Evolutionary conservation across 495 filamentous ascomycete genomes (phyloP).

Genomic region (Articulospora tetracladia): DNA sequence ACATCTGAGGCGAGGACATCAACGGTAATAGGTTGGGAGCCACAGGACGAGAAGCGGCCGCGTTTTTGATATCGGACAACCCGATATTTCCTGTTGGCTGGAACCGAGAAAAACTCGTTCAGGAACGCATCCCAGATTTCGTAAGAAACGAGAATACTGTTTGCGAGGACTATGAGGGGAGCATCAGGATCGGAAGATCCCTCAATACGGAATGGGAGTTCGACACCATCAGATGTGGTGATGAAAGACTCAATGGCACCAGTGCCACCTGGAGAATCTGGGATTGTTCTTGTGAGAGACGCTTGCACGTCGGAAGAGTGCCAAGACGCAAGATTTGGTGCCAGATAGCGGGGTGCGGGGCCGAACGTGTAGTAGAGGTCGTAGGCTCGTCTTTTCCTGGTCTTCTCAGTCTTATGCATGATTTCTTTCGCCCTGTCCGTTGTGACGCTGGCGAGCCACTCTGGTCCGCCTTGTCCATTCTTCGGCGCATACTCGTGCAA

Average conservation of each 20-base stretch:
- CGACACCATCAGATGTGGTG: constrained; percentile 61
- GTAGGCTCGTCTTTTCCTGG: constrained; percentile 55
- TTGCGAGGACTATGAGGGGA: constrained; percentile 67
- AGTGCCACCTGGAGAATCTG: constrained; percentile 34
- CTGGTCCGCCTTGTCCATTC: constrained; percentile 60
- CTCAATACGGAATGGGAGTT: constrained; percentile 69
- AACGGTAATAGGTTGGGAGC: constrained; percentile 50
- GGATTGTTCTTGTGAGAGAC: constrained; percentile 38
- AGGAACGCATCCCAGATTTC: constrained; percentile 77
- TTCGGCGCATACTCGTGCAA: constrained; percentile 67
- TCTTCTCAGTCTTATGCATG: constrained; percentile 49
- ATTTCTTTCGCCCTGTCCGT: constrained; percentile 56
- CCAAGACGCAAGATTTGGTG: constrained; percentile 25
- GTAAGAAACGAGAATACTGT: constrained; percentile 68
- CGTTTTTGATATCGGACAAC: constrained; percentile 70
- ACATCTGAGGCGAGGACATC: constrained; percentile 66
- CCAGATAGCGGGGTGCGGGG: constrained; percentile 63
- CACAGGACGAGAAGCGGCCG: constrained; percentile 45
- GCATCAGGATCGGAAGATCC: constrained; percentile 61
- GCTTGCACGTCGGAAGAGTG: constrained; percentile 48
- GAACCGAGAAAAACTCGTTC: constrained; percentile 50
- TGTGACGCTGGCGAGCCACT: constrained; percentile 55
- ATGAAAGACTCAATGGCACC: constrained; percentile 61
- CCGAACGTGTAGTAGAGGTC: constrained; percentile 76
- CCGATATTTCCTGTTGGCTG: constrained; percentile 58